Evolutionary conservation across 495 filamentous ascomycete genomes (phyloP).

Genomic region (Cercophora scortea): DNA sequence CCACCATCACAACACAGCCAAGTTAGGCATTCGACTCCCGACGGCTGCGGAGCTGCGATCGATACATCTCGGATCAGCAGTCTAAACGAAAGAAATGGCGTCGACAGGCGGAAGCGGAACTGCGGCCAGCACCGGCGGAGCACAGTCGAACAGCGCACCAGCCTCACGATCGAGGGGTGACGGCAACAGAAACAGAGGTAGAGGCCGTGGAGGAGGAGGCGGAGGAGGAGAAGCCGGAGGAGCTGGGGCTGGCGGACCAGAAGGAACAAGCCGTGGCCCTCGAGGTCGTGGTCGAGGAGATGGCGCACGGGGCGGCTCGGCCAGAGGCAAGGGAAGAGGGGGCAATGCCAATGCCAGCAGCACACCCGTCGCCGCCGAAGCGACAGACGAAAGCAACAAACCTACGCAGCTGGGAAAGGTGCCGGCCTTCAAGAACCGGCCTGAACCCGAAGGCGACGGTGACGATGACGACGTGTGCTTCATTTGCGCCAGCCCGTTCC

Average conservation of each 20-base stretch:
- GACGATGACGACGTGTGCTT: slow-evolving; percentile 82
- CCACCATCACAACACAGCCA: no score
- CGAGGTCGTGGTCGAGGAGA: slow-evolving; percentile 10
- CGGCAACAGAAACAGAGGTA: slow-evolving; percentile 27
- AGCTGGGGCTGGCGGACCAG: slow-evolving; percentile 23
- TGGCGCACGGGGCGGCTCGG: slow-evolving; percentile 5
- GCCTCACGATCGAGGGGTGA: slow-evolving; percentile 23
- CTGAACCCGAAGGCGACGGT: slow-evolving; percentile 32
- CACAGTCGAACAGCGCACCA: neutral
- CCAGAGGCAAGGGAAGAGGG: slow-evolving; percentile 11
- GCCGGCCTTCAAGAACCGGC: slow-evolving; percentile 14
- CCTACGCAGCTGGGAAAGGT: slow-evolving; percentile 5
- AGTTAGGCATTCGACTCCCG: neutral
- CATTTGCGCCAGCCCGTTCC: slow-evolving; percentile 85
- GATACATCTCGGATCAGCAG: neutral
- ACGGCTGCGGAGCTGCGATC: neutral
- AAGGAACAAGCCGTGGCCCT: slow-evolving; percentile 23
- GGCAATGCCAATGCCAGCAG: slow-evolving; percentile 1
- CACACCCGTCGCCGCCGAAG: slow-evolving; percentile 1
- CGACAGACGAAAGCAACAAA: neutral
- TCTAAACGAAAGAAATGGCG: slow-evolving; percentile 5
- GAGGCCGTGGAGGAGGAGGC: slow-evolving; percentile 6
- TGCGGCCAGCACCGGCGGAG: slow-evolving; percentile 3
- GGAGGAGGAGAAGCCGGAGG: slow-evolving; percentile 10
- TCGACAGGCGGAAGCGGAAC: slow-evolving; percentile 10